These are phyloP conservation scores for Triticum monococcum DNA, from an alignment of 176 grass and related monocot species.

Conservation along the genomic window DNA sequence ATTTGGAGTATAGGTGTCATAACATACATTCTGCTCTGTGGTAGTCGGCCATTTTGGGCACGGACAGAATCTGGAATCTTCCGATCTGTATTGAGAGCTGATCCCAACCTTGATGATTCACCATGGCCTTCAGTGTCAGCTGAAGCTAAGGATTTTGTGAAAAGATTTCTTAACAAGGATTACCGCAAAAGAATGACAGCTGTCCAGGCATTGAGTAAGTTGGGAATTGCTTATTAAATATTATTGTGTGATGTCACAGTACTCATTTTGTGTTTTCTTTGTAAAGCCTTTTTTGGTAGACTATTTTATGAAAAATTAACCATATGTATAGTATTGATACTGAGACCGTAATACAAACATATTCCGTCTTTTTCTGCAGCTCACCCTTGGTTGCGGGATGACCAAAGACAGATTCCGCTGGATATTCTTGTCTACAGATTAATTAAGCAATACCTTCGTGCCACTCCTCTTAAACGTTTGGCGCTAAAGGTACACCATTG, in stretches of 20 bases:
- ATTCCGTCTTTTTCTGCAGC: slow-evolving; percentile 40
- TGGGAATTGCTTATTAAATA: slow-evolving; percentile 13
- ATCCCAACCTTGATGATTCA: slow-evolving; percentile 94
- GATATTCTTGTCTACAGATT: slow-evolving; percentile 85
- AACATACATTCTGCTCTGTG: slow-evolving; percentile 95
- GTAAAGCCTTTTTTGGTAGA: background rate
- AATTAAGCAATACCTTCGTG: slow-evolving; percentile 91
- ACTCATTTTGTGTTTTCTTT: slow-evolving; percentile 4
- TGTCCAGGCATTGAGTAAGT: slow-evolving; percentile 97
- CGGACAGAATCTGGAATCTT: slow-evolving; percentile 99
- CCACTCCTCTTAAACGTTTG: slow-evolving; percentile 82
- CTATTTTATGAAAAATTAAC: background rate
- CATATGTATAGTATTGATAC: background rate
- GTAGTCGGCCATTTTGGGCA: slow-evolving; percentile 97
- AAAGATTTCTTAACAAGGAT: slow-evolving; percentile 95
- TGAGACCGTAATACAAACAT: background rate
- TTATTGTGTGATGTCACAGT: background rate
- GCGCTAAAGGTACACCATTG: slow-evolving; percentile 62
- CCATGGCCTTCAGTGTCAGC: slow-evolving; percentile 87
- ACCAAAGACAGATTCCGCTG: slow-evolving; percentile 67
- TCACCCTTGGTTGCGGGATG: slow-evolving; percentile 89
- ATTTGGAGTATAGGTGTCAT: slow-evolving; percentile 99
- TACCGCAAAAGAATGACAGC: slow-evolving; percentile 99
- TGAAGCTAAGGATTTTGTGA: slow-evolving; percentile 98
- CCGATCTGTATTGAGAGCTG: slow-evolving; percentile 92